Evolutionary conservation across 495 filamentous ascomycete species (phyloP).

Genomic region (Tuber aestivum): DNA sequence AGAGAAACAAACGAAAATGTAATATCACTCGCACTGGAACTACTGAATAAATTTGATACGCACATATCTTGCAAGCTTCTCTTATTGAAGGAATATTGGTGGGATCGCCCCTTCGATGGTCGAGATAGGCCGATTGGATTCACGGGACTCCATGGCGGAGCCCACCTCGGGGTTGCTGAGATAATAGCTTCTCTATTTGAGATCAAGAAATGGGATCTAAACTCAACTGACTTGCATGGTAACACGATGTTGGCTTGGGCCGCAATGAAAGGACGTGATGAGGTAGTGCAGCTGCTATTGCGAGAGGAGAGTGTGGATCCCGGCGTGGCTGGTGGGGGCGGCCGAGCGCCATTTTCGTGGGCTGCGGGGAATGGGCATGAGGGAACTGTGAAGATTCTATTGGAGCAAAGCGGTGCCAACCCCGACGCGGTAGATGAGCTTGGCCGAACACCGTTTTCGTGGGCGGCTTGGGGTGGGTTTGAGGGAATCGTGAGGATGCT

Average conservation of each 20-base stretch:
- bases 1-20: background rate
- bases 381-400: too few relatives aligned
- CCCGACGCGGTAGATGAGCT: too few relatives aligned
- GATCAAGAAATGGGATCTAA: background rate
- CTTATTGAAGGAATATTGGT: background rate
- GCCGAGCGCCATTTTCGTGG: too few relatives aligned
- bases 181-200: background rate
- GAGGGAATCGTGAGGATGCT: too few relatives aligned
- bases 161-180: background rate
- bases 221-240: background rate
- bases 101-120: background rate
- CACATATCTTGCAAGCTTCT: background rate
- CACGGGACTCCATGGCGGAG: background rate
- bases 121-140: background rate
- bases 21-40: background rate
- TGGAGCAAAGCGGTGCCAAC: too few relatives aligned
- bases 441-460: too few relatives aligned
- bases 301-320: background rate
- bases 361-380: too few relatives aligned
- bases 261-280: background rate
- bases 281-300: too few relatives aligned
- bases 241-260: background rate
- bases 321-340: too few relatives aligned
- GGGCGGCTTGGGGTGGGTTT: too few relatives aligned
- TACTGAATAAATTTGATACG: background rate